Evolutionary conservation across 2,329 filamentous ascomycete genomes (phyloP).

Genomic region (Rachicladosporium sp.): DNA sequence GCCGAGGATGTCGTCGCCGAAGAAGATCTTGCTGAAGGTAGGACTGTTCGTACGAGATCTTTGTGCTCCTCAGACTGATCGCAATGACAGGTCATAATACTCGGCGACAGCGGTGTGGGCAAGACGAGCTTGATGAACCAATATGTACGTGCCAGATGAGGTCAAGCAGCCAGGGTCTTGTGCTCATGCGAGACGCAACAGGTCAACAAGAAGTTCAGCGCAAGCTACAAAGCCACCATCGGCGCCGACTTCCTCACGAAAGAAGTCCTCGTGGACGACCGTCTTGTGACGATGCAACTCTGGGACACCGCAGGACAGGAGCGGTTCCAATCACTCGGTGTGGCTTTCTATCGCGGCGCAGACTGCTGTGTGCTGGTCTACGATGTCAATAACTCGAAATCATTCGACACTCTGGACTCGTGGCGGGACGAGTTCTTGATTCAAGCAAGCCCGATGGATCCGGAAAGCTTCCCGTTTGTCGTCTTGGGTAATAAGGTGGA

Average conservation of each 20-base stretch:
- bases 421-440: slow-evolving; percentile 98
- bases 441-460: slow-evolving; percentile 89
- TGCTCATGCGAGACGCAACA: slow-evolving; percentile 26
- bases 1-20: slow-evolving; percentile 24
- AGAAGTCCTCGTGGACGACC: slow-evolving; percentile 92
- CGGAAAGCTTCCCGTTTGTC: slow-evolving; percentile 95
- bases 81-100: slow-evolving; percentile 74
- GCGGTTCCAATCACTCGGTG: slow-evolving; percentile 90
- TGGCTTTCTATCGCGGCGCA: slow-evolving; percentile 93
- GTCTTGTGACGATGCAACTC: slow-evolving; percentile 97
- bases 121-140: slow-evolving; percentile 99
- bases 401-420: slow-evolving; percentile 94
- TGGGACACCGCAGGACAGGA: slow-evolving; percentile 98
- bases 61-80: slow-evolving; percentile 6
- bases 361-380: slow-evolving; percentile 97
- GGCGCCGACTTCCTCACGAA: slow-evolving; percentile 97
- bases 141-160: slow-evolving; percentile 61
- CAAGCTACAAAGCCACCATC: slow-evolving; percentile 98
- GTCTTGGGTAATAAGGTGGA: slow-evolving; percentile 99
- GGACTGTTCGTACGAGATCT: background rate
- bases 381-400: slow-evolving; percentile 98
- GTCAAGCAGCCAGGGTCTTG: background rate
- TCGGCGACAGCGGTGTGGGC: slow-evolving; percentile 95
- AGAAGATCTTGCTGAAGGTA: slow-evolving; percentile 29
- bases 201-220: slow-evolving; percentile 99